phyloP scores from a whole-genome alignment of 2,329 filamentous ascomycete genomes.

The Apiospora pterosperma region DNA sequence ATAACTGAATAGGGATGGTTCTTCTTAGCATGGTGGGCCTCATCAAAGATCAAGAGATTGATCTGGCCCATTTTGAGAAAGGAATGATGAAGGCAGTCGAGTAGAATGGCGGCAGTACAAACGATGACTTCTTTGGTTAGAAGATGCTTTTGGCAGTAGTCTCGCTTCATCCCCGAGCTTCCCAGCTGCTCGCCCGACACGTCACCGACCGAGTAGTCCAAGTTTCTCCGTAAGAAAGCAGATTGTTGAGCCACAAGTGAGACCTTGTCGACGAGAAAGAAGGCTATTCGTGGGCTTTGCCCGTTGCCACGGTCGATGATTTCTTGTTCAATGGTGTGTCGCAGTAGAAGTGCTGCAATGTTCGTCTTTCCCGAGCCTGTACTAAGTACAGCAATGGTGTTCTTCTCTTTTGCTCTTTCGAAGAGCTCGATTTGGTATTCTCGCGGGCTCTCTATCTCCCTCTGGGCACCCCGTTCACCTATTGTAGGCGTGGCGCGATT shows the following conservation, averaged over 20 bases:
- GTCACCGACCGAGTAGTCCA: constrained; percentile 70
- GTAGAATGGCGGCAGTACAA: constrained; percentile 85
- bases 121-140: constrained; percentile 77
- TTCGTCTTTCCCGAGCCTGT: constrained; percentile 82
- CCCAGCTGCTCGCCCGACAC: constrained; percentile 66
- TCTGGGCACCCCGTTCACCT: constrained; percentile 28
- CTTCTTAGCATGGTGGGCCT: constrained; percentile 95
- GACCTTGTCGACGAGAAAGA: constrained; percentile 90
- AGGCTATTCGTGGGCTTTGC: constrained; percentile 62
- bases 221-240: constrained; percentile 74
- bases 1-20: constrained; percentile 88
- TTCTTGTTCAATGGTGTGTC: constrained; percentile 73
- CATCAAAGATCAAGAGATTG: constrained; percentile 90
- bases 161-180: constrained; percentile 34
- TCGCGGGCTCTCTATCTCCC: constrained; percentile 71
- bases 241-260: constrained; percentile 88
- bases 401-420: constrained; percentile 77
- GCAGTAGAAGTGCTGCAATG: constrained; percentile 85
- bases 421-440: constrained; percentile 94
- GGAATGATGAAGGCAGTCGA: constrained; percentile 72
- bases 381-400: constrained; percentile 81
- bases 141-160: constrained; percentile 51
- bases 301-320: constrained; percentile 64
- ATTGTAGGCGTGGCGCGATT: constrained; percentile 25
- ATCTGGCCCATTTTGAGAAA: constrained; percentile 80